Evolutionary conservation across 2,329 filamentous ascomycete genomes (phyloP), one percentile per base, ranked within the genome.

Genomic region (Sclerotinia borealis): DNA sequence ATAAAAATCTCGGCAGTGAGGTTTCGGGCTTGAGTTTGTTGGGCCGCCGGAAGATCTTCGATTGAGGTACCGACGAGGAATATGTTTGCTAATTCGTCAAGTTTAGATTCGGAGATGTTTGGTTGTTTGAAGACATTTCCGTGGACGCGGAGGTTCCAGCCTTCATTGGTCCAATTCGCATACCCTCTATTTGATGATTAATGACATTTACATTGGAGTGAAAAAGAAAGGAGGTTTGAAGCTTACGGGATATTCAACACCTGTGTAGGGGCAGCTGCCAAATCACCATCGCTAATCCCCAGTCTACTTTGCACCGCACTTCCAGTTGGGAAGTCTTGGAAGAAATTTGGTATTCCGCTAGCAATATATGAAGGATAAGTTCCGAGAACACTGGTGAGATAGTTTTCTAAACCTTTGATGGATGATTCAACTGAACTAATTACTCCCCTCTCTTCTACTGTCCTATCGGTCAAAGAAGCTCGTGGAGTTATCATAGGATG

Each of bases 41-140:
- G 78, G 7, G 80, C 76, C 1, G 80, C 71, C 1, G 83, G 80
- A 6, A 93, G 79, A 17, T 86, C 75, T 11, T 83, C 74, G 41
- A 92, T 81, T 61, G 81, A 80, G 7, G 83, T 85, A 56, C 81
- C 87, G 64, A 91, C 81, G 11, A 93, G 79, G 75, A 92, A 91
- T 37, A 85, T 75, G 68, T 92, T 86, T 63, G 89, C 87, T 4
- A 92, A 79, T 43, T 86, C 79, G 68, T 93, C 82, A 51, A 93
- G 77, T 68, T 85, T 89, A 39, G 79, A 77, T 68, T 85, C 79
- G 1, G 81, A 83, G 39, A 89, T 86, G 64, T 90, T 83, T 1
- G 90, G 90, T 66, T 89, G 83, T 75, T 92, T 92, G 80, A 87
- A 93, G n/a, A 92, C 86, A 71, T 92, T 92, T 68, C 90, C 90